Conservation (phyloP, 2,329 filamentous ascomycete species). For the Colletotrichum sp. region DNA sequence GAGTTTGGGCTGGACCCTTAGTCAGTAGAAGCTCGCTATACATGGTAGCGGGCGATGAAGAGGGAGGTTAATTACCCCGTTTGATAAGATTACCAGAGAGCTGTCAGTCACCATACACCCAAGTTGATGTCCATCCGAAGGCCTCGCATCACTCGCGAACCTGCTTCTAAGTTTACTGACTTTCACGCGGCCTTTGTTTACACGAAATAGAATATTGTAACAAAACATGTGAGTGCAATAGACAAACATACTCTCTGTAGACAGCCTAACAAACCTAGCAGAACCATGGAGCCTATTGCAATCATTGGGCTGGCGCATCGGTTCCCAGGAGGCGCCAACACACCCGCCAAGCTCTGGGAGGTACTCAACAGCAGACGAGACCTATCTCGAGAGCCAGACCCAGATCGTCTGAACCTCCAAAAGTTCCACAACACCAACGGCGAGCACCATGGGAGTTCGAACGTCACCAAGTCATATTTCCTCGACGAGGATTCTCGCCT, state of each 20-base stretch:
- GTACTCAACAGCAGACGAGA: background rate
- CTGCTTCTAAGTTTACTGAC: accelerated
- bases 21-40: background rate
- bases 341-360: constrained; percentile 12
- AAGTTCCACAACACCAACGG: constrained; percentile 15
- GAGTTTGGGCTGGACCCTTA: background rate
- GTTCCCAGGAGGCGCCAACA: constrained; percentile 2
- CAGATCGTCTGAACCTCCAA: background rate
- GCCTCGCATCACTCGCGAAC: background rate
- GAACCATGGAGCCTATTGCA: constrained; percentile 23
- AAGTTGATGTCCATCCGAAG: background rate
- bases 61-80: background rate
- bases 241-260: accelerated
- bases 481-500: constrained; percentile 22
- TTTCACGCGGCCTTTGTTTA: background rate
- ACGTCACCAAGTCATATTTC: constrained; percentile 25
- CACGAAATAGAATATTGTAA: background rate
- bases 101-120: background rate
- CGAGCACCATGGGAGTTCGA: constrained; percentile 25
- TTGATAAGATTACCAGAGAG: background rate
- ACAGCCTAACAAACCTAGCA: background rate
- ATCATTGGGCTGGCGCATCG: constrained; percentile 2
- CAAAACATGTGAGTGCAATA: background rate
- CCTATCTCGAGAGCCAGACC: background rate
- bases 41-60: background rate